Evolutionary conservation across 306 rosid genomes (phyloP).

Genomic region (Pterocarpus santalinus): DNA sequence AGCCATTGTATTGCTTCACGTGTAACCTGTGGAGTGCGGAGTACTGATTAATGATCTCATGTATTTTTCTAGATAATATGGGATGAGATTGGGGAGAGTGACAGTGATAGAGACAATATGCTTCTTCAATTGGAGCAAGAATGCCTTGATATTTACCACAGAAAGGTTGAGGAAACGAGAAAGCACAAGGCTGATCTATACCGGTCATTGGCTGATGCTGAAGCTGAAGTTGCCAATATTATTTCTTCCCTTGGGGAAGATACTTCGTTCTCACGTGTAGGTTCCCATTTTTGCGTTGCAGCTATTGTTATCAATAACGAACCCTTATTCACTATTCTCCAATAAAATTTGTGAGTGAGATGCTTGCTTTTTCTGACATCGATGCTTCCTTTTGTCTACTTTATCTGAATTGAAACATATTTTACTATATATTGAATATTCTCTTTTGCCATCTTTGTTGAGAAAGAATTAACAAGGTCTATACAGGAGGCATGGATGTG

Average conservation of each 20-base stretch:
- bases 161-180: constrained; percentile 80
- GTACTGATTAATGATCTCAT: constrained; percentile 14
- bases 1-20: no score
- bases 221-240: constrained; percentile 63
- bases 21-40: constrained; percentile 9
- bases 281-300: constrained; percentile 29
- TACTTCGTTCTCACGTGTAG: constrained; percentile 61
- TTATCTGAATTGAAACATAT: constrained; percentile 6
- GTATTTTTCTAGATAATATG: constrained; percentile 64
- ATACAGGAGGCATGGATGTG: neutral
- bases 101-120: constrained; percentile 78
- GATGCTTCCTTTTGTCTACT: neutral
- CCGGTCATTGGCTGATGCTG: constrained; percentile 69
- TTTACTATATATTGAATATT: neutral
- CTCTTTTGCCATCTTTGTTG: neutral
- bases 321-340: neutral
- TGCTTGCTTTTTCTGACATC: neutral
- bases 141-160: constrained; percentile 84
- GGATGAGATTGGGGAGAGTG: constrained; percentile 96
- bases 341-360: constrained; percentile 28
- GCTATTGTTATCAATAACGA: neutral
- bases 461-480: constrained; percentile 23
- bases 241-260: constrained; percentile 73
- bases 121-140: constrained; percentile 94
- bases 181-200: constrained; percentile 75